Evolutionary conservation across 2,329 filamentous ascomycete species (phyloP).

Genomic region (Cordyceps javanica): DNA sequence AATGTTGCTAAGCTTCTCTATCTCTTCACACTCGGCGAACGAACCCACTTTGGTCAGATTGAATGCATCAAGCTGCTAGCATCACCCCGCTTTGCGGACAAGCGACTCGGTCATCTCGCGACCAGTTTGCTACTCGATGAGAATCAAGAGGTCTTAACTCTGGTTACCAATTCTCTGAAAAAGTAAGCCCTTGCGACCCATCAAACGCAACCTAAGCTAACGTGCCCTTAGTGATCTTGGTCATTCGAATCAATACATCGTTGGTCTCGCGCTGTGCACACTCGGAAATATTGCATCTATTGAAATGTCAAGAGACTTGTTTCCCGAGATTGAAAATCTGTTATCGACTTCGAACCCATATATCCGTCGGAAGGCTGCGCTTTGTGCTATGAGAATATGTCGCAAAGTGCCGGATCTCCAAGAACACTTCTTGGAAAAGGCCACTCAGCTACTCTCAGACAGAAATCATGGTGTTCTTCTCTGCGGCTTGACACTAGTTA

Average conservation of each 20-base stretch:
- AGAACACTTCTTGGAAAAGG: constrained; percentile 95
- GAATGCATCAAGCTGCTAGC: constrained; percentile 97
- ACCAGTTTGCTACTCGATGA: constrained; percentile 95
- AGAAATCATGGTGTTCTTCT: constrained; percentile 93
- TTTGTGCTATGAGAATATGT: constrained; percentile 99
- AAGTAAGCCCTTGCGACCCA: constrained; percentile 55
- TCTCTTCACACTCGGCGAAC: constrained; percentile 93
- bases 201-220: constrained; percentile 12
- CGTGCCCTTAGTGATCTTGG: constrained; percentile 67
- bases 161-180: constrained; percentile 96
- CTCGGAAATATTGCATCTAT: constrained; percentile 96
- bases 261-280: constrained; percentile 91
- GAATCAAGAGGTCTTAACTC: constrained; percentile 94
- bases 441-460: constrained; percentile 79
- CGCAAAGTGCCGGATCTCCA: constrained; percentile 95
- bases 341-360: constrained; percentile 96
- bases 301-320: constrained; percentile 97
- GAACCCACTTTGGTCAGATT: constrained; percentile 98
- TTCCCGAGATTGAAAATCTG: constrained; percentile 89
- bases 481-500: constrained; percentile 85
- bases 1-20: constrained; percentile 98
- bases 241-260: constrained; percentile 97
- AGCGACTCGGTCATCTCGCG: constrained; percentile 88
- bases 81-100: constrained; percentile 95
- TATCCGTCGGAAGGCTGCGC: constrained; percentile 89